phyloP scores from a whole-genome alignment of 1,139 yeast genomes.

The Kodamaea alishanica region DNA sequence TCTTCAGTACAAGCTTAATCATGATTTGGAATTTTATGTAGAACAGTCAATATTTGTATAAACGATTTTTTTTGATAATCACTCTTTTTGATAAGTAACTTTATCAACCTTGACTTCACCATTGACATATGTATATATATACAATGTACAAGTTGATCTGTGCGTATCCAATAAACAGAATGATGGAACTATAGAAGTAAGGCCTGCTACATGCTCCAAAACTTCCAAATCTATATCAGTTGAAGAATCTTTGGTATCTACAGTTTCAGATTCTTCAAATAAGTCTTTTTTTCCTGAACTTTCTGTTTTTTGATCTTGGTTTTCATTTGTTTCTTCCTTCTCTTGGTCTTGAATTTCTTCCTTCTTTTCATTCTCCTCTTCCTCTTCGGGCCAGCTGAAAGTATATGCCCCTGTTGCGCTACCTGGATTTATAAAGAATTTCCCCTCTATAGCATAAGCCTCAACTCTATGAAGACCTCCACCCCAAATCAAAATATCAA shows the following conservation, averaged over 20 bases:
- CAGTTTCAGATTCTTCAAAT: constrained; percentile 11
- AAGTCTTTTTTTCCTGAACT: constrained; percentile 4
- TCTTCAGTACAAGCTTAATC: constrained; percentile 44
- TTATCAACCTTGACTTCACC: constrained; percentile 92
- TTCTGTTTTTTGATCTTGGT: constrained; percentile 4
- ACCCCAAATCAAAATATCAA: constrained; percentile 93
- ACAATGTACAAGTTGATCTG: constrained; percentile 72
- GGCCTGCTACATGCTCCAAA: constrained; percentile 15
- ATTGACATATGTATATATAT: constrained; percentile 75
- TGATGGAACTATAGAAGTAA: constrained; percentile 58
- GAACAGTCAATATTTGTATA: too few relatives aligned
- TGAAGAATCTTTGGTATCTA: constrained; percentile 12
- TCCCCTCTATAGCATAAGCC: constrained; percentile 88
- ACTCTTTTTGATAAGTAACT: constrained; percentile 71
- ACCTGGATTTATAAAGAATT: constrained; percentile 92
- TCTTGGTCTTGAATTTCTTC: not conserved
- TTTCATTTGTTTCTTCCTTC: constrained; percentile 1
- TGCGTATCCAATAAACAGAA: constrained; percentile 85
- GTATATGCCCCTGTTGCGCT: constrained; percentile 90
- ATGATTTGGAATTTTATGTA: not conserved
- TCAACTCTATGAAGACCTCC: constrained; percentile 83
- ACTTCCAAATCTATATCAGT: constrained; percentile 18
- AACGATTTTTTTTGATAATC: constrained; percentile 4
- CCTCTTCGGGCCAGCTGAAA: constrained; percentile 42
- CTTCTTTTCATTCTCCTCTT: constrained; percentile 26